Evolutionary conservation across 495 filamentous ascomycete species (phyloP), one percentile per base, ranked within the genome.

Genomic region (Aspergillus campestris): DNA sequence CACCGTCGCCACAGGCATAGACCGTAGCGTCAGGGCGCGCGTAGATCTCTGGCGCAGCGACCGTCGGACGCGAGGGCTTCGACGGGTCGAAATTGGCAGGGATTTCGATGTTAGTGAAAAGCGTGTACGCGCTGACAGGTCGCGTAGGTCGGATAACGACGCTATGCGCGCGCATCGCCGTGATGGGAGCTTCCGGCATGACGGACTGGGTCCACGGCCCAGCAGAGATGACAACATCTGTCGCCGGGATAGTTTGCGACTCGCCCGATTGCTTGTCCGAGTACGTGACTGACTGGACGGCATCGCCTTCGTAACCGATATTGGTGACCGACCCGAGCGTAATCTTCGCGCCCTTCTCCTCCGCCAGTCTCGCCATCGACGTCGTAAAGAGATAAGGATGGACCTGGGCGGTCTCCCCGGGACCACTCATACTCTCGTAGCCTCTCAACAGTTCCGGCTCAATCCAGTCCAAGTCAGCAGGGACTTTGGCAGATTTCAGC

Each of bases 331-430:
- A 75, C 8, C 86, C 84, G 29, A 85, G 52, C 18, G 82, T 70
- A 42, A 96, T 78, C 36, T 83, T 76, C 18, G 78, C 83, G 7
- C 91, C 91, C 47, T 74, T 79, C 45, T 89, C 79, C 47, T 75
- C 71, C 7, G 91, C 89, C 12, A 98, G 73, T 32, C 78, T 74
- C 8, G 88, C 87, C 60, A 98, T 92, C 3, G 85, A 75, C 0
- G 80, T 95, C 3, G 91, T 98, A 54, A 98, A 96, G 15, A 86
- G 80, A 56, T 86, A 89, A 2, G 92, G 92, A 61, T 97, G 92
- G 6, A 97, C 92, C 60, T 97, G 92, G 3, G 92, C 87, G 2
- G 92, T 97, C 33, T 80, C 83, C 5, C 76, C 77, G 0, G 84
- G 83, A 5, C 73, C 69, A 7, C 89, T 89, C 88, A 97, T 95